phyloP scores from a whole-genome alignment of 805 yeast species.

The Ogataea naganishii region DNA sequence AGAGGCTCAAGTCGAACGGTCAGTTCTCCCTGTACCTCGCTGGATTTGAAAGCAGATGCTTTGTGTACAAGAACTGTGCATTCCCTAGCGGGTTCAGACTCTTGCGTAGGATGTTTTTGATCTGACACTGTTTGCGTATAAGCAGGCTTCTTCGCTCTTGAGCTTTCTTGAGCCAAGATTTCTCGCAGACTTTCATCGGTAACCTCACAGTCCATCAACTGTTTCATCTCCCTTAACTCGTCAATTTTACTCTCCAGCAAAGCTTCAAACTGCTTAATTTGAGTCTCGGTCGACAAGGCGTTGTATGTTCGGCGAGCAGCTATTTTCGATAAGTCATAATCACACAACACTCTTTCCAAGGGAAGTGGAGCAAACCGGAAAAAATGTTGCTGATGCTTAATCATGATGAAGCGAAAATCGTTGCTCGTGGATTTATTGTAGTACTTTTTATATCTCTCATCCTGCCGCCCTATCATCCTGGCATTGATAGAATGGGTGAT shows the following conservation, averaged over 20 bases:
- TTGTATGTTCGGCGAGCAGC: background rate
- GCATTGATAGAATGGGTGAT: slow-evolving; percentile 45
- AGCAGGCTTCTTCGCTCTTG: too few relatives aligned
- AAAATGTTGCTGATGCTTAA: slow-evolving; percentile 10
- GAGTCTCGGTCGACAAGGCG: slow-evolving; percentile 5
- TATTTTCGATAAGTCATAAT: background rate
- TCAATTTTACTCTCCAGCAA: slow-evolving; percentile 2
- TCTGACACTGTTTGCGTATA: too few relatives aligned
- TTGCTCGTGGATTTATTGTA: slow-evolving; percentile 10
- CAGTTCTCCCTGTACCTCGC: too few relatives aligned
- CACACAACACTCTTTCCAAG: slow-evolving; percentile 1
- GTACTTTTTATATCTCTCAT: slow-evolving; percentile 16
- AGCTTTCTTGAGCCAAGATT: background rate
- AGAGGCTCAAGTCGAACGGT: too few relatives aligned
- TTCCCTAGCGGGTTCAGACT: too few relatives aligned
- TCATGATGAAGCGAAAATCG: slow-evolving; percentile 16
- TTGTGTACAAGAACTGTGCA: too few relatives aligned
- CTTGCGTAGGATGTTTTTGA: too few relatives aligned
- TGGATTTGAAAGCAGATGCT: too few relatives aligned
- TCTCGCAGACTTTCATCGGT: slow-evolving; percentile 3
- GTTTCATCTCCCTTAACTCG: slow-evolving; percentile 5
- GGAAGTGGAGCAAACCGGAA: slow-evolving; percentile 12
- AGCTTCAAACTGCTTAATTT: slow-evolving; percentile 7
- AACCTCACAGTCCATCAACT: slow-evolving; percentile 7
- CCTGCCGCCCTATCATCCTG: slow-evolving; percentile 40